Base-by-base conservation (phyloP, 208 protist genomes). In the Sergeia podlipaevii region DNA sequence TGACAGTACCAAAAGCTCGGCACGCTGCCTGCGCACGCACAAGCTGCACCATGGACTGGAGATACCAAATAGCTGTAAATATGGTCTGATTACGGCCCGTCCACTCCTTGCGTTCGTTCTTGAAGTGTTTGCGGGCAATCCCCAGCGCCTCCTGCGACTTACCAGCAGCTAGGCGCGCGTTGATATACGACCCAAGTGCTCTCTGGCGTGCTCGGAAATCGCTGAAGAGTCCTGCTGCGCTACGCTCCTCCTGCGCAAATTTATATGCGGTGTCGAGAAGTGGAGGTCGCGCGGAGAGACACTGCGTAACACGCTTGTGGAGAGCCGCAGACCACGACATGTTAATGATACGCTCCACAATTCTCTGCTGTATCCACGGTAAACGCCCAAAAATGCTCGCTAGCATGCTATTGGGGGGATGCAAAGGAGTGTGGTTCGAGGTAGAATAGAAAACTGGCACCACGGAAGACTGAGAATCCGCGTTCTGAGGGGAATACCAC, bases 21-120 rank as follows among this genome's bases (percentile, higher is more conserved):
- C 73, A 89, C 11, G 76, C 72, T 5, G 79, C 63, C 53, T 90
- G 87, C 18, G 78, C 73, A 8, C 76, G 74, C 20, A 86, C 73
- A 10, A 95, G 67, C 53, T 86, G 69, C 55, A 75, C 65, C 79
- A 90, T 89, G 7, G 87, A 95, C 47, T 85, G 63, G 38, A 91
- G 59, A 62, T 95, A 91, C 11, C 67, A 74, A 36, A 91, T 54
- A 0, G 80, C 73, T 29, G 71, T 75, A 46, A 80, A 77, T 32
- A 85, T 65, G 26, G 73, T 74, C 48, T 89, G 73, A 10, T 38
- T 55, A 21, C 70, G 53, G 24, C 53, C 62, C 15, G 65, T 81
- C 80, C 83, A 91, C 29, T 86, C 64, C 28, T 71, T 68, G 66
- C 82, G 81, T 32, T 85, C 81, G 24, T 79, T 80, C 17, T 66